Percentiles rank a stretch among this genome's conserved stretches.
These are phyloP conservation scores for Phaeosphaeriaceae sp. DNA, from an alignment of 2,329 filamentous ascomycete species.

Conservation along the genomic window DNA sequence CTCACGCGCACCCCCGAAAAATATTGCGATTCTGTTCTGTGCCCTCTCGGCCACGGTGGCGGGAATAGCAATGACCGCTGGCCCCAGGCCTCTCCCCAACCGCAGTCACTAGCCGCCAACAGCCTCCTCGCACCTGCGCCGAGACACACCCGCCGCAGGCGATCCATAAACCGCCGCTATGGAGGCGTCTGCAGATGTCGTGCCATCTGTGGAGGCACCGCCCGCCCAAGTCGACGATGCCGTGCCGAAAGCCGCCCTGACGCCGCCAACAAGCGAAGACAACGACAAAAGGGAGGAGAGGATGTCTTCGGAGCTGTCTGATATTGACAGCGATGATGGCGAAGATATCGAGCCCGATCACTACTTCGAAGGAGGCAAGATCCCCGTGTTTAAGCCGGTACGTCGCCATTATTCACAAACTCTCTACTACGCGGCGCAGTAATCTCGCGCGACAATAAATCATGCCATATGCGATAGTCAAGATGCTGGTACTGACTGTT, in stretches of 20 bases:
- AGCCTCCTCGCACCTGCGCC: slow-evolving; percentile 24
- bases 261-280: slow-evolving; percentile 61
- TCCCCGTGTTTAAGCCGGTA: slow-evolving; percentile 91
- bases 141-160: slow-evolving; percentile 19
- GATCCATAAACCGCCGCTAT: slow-evolving; percentile 21
- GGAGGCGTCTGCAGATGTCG: slow-evolving; percentile 38
- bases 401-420: slow-evolving; percentile 43
- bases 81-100: slow-evolving; percentile 33
- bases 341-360: slow-evolving; percentile 84
- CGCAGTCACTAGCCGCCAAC: slow-evolving; percentile 30
- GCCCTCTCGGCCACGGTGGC: slow-evolving; percentile 31
- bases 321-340: slow-evolving; percentile 55
- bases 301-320: slow-evolving; percentile 57
- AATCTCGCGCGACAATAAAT: slow-evolving; percentile 10
- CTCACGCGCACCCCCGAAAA: slow-evolving; percentile 32
- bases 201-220: slow-evolving; percentile 44
- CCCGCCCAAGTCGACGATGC: slow-evolving; percentile 32
- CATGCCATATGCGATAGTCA: neutral
- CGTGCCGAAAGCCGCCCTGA: slow-evolving; percentile 51
- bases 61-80: slow-evolving; percentile 33
- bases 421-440: neutral
- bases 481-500: slow-evolving; percentile 22
- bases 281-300: slow-evolving; percentile 54
- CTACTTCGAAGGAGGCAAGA: slow-evolving; percentile 81
- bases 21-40: slow-evolving; percentile 25